Evolutionary conservation across 1,139 yeast genomes (phyloP).

Genomic region (Pichia sp.): DNA sequence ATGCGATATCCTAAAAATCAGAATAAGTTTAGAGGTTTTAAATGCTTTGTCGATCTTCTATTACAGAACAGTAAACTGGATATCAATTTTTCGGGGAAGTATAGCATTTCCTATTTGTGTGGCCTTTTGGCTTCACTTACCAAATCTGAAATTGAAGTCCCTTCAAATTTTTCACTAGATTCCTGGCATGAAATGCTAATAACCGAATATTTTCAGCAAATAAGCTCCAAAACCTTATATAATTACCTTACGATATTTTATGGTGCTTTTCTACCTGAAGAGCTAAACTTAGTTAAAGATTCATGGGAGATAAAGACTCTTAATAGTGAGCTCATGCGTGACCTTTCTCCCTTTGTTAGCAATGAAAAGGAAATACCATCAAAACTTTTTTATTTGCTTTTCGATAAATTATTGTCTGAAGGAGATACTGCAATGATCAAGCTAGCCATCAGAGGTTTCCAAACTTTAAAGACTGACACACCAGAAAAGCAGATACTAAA

Average conservation of each 20-base stretch:
- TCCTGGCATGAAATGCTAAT: not conserved
- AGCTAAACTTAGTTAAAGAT: not conserved
- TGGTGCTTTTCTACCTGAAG: not conserved
- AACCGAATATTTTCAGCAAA: not conserved
- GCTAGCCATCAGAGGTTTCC: not conserved
- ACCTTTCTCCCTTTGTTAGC: not conserved
- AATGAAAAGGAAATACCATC: not conserved
- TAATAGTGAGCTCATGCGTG: not conserved
- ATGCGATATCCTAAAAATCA: not conserved
- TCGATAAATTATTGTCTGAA: constrained; percentile 1
- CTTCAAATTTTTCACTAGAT: not conserved
- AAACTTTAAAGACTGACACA: not conserved
- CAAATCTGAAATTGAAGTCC: not conserved
- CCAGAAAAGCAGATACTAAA: not conserved
- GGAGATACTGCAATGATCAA: not conserved
- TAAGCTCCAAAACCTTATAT: not conserved
- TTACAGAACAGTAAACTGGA: not conserved
- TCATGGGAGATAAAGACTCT: not conserved
- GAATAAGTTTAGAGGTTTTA: not conserved
- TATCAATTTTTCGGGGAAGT: not conserved
- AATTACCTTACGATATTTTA: constrained; percentile 3
- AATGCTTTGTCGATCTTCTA: constrained; percentile 1
- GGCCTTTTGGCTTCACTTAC: not conserved
- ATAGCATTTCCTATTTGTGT: not conserved
- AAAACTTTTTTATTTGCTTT: not conserved